These are phyloP conservation scores for Trypanosoma scelopori DNA, from an alignment of 208 protist genomes.

Conservation along the genomic window DNA sequence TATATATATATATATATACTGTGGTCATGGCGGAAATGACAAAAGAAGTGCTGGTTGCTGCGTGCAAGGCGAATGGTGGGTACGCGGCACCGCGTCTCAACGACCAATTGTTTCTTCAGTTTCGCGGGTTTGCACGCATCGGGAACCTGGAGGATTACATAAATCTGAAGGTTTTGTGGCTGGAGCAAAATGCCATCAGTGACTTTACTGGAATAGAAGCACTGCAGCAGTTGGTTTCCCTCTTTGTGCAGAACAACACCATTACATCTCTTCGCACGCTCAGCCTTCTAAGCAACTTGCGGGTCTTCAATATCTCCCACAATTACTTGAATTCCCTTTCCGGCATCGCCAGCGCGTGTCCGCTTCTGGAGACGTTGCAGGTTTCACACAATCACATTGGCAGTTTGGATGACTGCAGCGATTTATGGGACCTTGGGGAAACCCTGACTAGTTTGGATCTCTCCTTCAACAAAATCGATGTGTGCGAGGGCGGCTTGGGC, in stretches of 20 bases:
- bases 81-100: conserved; percentile 85
- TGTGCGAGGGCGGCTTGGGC: conserved; percentile 34
- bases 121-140: conserved; percentile 87
- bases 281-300: conserved; percentile 59
- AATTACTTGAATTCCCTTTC: conserved; percentile 63
- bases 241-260: conserved; percentile 95
- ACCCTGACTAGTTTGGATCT: conserved; percentile 92
- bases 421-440: conserved; percentile 62
- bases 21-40: conserved; percentile 79
- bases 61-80: conserved; percentile 84
- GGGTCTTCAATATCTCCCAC: conserved; percentile 77
- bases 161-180: conserved; percentile 91
- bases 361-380: conserved; percentile 51
- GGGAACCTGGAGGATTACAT: conserved; percentile 87
- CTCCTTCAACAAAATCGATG: conserved; percentile 88
- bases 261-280: conserved; percentile 68
- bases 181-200: conserved; percentile 92
- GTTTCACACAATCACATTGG: conserved; percentile 53
- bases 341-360: conserved; percentile 30
- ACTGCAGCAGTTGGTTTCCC: conserved; percentile 68
- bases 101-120: conserved; percentile 92
- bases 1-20: too few relatives aligned
- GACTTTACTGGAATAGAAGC: conserved; percentile 79
- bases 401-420: conserved; percentile 49
- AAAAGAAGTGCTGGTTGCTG: conserved; percentile 66